phyloP scores from a whole-genome alignment of 768 basidiomycete genomes.

The Leucogyrophana mollusca region DNA sequence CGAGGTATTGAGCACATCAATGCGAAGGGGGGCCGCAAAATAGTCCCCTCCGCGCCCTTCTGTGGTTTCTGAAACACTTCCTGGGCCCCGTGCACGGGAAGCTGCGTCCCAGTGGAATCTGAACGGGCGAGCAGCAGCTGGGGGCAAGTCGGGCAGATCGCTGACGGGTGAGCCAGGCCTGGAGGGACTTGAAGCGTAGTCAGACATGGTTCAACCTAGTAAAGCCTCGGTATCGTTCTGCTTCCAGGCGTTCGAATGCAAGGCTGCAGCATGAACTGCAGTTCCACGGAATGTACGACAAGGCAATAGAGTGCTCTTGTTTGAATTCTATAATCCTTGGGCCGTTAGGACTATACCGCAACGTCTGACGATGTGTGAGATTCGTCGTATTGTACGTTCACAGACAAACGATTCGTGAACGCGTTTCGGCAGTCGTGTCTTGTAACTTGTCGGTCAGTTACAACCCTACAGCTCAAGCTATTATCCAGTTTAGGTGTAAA shows the following conservation, averaged over 20 bases:
- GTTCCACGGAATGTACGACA: too few species aligned
- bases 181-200: slow-evolving; percentile 51
- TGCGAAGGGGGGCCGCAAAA: slow-evolving; percentile 41
- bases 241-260: not conserved
- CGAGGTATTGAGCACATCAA: slow-evolving; percentile 47
- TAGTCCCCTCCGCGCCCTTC: slow-evolving; percentile 65
- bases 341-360: too few species aligned
- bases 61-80: slow-evolving; percentile 73
- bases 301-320: too few species aligned
- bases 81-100: slow-evolving; percentile 57
- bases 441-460: too few species aligned
- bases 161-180: slow-evolving; percentile 56
- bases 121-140: slow-evolving; percentile 52
- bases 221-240: not conserved
- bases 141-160: slow-evolving; percentile 39
- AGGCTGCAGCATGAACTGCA: not conserved
- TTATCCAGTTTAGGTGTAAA: too few species aligned
- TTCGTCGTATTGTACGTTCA: too few species aligned
- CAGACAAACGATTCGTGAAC: too few species aligned
- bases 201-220: slow-evolving; percentile 30
- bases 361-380: too few species aligned
- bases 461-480: too few species aligned
- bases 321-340: too few species aligned
- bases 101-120: slow-evolving; percentile 76
- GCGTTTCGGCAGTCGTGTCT: too few species aligned